Base-by-base conservation (phyloP, 1,139 yeast species). In the Meyerozyma sp. region DNA sequence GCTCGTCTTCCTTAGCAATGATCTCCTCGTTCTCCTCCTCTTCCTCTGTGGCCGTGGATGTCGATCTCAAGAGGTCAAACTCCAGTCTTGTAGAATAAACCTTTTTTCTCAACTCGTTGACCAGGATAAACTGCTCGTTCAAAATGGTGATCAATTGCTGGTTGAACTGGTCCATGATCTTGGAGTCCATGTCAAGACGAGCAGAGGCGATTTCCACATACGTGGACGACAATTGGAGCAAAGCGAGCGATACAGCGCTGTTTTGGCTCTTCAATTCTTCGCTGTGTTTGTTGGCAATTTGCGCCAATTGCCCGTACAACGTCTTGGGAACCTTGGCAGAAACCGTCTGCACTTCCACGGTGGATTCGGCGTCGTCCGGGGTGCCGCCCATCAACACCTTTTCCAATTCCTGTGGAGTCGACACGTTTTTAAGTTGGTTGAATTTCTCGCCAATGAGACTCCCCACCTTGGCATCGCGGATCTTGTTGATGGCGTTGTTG, bases 1-100 rank as follows among this genome's bases (percentile, higher is more conserved):
- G 75, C 49, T 83, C 91, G 58, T 86, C 95, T 63, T 86, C 95
- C 51, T 77, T 74, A 39, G 73, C 66, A 51, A 84, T 89, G 51
- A 84, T 66, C 44, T 77, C 80, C 49, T 73, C 77, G 52, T 71
- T 70, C 51, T 77, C 72, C 43, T 53, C 57, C 26, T 65, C 70
- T 34, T 66, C 73, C 14, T 40, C 49, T 23, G 55, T 56, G 29
- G 58, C 61, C 37, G 55, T 55, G 38, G 59, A 56, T 46, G 63
- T 66, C 36, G 71, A 55, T 61, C 93, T 75, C 51, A 81, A 63
- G n/a, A 82, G 69, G 61, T 86, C 94, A 58, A 86, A 84, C 48
- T 77, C 82, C 45, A 77, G 70, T 63, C 93, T 77, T 6, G 88
- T 79, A 34, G 77, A 69, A 58, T 84, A 87, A 25, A 86, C 95